Percentiles rank a stretch among this genome's conserved stretches.
These are phyloP conservation scores for Laetiporus sulphureus DNA, from an alignment of 1,284 basidiomycete species.

Conservation along the genomic window DNA sequence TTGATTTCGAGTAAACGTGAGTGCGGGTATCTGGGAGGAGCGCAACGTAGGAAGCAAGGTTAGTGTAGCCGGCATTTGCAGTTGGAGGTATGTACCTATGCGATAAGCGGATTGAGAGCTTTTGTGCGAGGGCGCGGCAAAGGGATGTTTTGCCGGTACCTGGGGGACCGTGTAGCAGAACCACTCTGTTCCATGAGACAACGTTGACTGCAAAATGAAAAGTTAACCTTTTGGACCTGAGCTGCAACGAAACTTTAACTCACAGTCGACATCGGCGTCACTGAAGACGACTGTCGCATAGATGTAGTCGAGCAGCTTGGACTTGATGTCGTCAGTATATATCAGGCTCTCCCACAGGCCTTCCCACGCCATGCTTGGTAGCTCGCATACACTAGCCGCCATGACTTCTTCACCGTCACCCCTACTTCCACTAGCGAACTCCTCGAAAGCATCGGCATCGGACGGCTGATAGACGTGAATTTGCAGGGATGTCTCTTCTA, in stretches of 20 bases:
- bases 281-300: constrained; percentile 89
- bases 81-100: too few relatives aligned
- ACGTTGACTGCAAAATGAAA: constrained; percentile 70
- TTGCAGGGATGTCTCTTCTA: constrained; percentile 57
- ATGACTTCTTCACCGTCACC: constrained; percentile 73
- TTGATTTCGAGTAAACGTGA: constrained; percentile 95
- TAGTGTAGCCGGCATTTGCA: too few relatives aligned
- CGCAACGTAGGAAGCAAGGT: not conserved
- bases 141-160: constrained; percentile 98
- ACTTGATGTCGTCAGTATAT: constrained; percentile 87
- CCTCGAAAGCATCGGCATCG: constrained; percentile 66
- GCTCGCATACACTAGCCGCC: constrained; percentile 81
- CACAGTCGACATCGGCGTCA: constrained; percentile 83
- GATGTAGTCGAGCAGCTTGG: constrained; percentile 87
- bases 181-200: constrained; percentile 92
- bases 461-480: constrained; percentile 87
- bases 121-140: constrained; percentile 93
- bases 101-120: constrained; percentile 86
- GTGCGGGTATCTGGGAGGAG: constrained; percentile 62
- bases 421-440: constrained; percentile 62
- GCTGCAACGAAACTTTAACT: constrained; percentile 25
- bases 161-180: constrained; percentile 93
- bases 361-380: constrained; percentile 80
- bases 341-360: constrained; percentile 91
- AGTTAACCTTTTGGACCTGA: not conserved